phyloP scores from a whole-genome alignment of 2,329 filamentous ascomycete genomes.

The Sclerotinia subarctica region DNA sequence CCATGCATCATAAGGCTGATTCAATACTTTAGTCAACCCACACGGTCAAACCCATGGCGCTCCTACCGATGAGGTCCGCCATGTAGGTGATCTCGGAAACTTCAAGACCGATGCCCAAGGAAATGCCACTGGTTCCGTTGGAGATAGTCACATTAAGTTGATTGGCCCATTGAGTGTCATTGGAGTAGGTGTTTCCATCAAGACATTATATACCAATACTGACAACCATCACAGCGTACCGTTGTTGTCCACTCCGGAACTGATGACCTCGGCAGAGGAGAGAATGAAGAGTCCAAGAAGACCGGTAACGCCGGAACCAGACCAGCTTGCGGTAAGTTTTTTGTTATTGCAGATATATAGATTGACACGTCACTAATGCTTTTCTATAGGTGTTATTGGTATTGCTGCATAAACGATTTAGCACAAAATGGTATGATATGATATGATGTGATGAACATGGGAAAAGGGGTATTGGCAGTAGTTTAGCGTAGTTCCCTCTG shows the following conservation, averaged over 20 bases:
- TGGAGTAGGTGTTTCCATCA: constrained; percentile 57
- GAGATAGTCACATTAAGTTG: constrained; percentile 86
- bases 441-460: constrained; percentile 3
- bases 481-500: not conserved
- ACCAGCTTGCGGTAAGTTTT: constrained; percentile 81
- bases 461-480: not conserved
- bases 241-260: constrained; percentile 93
- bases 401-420: constrained; percentile 64
- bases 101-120: constrained; percentile 92
- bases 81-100: constrained; percentile 98
- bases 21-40: constrained; percentile 78
- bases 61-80: constrained; percentile 76
- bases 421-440: not conserved
- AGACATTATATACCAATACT: constrained; percentile 25
- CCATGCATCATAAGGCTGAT: constrained; percentile 23
- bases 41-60: constrained; percentile 88
- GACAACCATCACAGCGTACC: constrained; percentile 63
- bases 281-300: constrained; percentile 93
- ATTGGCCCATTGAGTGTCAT: constrained; percentile 94
- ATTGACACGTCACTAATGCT: not conserved
- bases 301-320: constrained; percentile 92
- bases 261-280: constrained; percentile 93
- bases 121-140: constrained; percentile 76
- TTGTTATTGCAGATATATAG: not conserved
- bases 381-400: constrained; percentile 71